Percentiles rank a stretch among this genome's conserved stretches.
Evolutionary conservation across 148 eudicot species (phyloP).

Genomic region (Pharnaceum exiguum): DNA sequence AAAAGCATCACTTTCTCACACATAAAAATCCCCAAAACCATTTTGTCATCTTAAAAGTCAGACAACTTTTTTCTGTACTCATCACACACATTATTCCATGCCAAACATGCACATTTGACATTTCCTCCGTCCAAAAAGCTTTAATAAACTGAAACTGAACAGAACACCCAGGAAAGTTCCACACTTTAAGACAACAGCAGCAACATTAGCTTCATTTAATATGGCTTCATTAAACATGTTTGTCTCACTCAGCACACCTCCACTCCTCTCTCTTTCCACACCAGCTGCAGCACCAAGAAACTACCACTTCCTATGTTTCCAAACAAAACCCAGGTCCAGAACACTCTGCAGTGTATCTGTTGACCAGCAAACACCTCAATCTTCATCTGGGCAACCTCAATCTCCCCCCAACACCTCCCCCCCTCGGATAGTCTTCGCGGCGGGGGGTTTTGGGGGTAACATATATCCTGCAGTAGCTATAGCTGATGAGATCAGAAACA

Average conservation of each 20-base stretch:
- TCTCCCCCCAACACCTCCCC: not conserved
- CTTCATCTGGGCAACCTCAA: not conserved
- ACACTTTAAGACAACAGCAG: no score
- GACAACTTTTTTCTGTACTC: no score
- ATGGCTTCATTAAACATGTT: conserved; percentile 10
- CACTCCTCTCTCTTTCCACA: not conserved
- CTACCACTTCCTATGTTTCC: not conserved
- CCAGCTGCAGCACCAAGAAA: conserved; percentile 1
- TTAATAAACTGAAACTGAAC: no score
- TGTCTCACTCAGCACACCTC: not conserved
- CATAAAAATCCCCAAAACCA: no score
- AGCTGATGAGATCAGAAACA: conserved; percentile 47
- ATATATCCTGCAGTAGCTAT: conserved; percentile 65
- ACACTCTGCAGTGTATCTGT: conserved; percentile 19
- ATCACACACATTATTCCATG: no score
- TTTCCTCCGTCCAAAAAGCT: no score
- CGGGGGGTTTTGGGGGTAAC: conserved; percentile 56
- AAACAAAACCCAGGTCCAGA: conserved; percentile 9
- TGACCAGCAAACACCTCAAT: not conserved
- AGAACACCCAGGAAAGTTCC: no score
- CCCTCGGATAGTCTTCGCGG: conserved; percentile 39
- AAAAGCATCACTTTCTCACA: no score
- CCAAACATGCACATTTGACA: no score
- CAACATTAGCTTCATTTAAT: no score
- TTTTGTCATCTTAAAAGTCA: no score